Conservation (phyloP, 768 basidiomycete species). For the Leccinellum rugosiceps region DNA sequence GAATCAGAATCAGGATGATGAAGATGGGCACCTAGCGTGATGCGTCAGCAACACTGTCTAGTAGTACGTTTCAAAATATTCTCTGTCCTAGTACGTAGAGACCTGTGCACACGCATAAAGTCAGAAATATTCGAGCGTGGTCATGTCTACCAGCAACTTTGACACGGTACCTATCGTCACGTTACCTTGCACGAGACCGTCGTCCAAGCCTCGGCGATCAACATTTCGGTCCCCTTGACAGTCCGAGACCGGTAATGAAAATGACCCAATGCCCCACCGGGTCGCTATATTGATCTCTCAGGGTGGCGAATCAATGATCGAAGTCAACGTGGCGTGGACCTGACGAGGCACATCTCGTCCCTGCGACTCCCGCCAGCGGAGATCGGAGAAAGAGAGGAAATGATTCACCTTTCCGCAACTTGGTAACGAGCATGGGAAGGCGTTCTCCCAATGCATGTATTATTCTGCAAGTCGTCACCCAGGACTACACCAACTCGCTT, state of each 20-base stretch:
- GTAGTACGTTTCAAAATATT: no score
- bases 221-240: not conserved
- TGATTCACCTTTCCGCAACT: constrained; percentile 12
- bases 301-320: constrained; percentile 4
- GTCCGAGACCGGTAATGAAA: not conserved
- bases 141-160: no score
- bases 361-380: not conserved
- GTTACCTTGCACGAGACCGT: no score
- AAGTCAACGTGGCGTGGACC: constrained; percentile 16
- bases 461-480: not conserved
- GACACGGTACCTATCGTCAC: no score
- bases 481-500: not conserved
- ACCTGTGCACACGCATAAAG: no score
- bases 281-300: not conserved
- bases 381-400: not conserved
- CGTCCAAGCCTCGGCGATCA: no score
- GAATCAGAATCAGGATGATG: no score
- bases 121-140: no score
- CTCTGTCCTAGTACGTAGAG: no score
- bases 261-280: constrained; percentile 6
- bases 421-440: constrained; percentile 9
- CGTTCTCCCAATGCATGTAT: constrained; percentile 11
- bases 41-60: no score
- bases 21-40: no score
- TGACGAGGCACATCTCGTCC: not conserved